Conservation (phyloP, 306 rosid species). For the Betula pendula region DNA sequence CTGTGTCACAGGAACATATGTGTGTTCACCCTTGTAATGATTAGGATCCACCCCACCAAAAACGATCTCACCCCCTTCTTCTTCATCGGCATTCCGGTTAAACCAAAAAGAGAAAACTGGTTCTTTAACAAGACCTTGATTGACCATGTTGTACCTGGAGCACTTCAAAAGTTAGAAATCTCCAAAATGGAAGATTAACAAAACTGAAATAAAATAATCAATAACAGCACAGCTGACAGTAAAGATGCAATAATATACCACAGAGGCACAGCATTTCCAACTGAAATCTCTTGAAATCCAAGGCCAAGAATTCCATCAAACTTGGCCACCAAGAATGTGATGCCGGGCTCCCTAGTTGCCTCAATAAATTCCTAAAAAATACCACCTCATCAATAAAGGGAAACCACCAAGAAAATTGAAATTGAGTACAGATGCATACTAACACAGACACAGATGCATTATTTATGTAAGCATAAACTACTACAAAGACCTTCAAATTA, state of each 20-base stretch:
- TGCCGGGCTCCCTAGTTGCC: conserved; percentile 57
- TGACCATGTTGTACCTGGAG: conserved; percentile 58
- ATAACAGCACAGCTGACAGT: not conserved
- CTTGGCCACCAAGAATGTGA: conserved; percentile 49
- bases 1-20: conserved; percentile 75
- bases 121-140: conserved; percentile 52
- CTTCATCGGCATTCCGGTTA: conserved; percentile 51
- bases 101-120: conserved; percentile 66
- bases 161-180: conserved; percentile 16
- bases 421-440: too few relatives aligned
- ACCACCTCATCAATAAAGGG: not conserved
- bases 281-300: conserved; percentile 57
- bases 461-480: not conserved
- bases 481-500: conserved; percentile 8
- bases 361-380: conserved; percentile 49
- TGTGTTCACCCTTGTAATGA: conserved; percentile 73
- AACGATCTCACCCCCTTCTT: conserved; percentile 60
- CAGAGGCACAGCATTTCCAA: conserved; percentile 45
- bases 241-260: conserved; percentile 25
- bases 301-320: conserved; percentile 59
- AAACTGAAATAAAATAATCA: not conserved
- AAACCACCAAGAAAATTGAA: not conserved
- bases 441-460: not conserved
- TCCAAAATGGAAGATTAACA: not conserved
- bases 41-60: conserved; percentile 61